Evolutionary conservation across 164 flowering plant species (phyloP).

Genomic region (Saururus chinensis): DNA sequence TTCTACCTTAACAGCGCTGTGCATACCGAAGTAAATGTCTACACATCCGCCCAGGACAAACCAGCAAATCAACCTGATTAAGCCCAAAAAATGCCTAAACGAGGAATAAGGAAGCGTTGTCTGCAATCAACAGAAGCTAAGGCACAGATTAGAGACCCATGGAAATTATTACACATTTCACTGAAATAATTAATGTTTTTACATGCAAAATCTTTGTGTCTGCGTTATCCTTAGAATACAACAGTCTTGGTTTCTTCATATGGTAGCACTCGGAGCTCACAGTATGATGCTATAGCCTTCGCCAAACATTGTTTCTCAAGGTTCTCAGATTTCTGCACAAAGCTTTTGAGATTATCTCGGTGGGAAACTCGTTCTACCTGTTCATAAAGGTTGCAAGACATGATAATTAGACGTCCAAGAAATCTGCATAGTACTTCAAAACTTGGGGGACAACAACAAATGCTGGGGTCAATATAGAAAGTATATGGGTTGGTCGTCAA

Average conservation of each 20-base stretch:
- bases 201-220: not conserved
- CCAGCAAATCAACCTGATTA: no score
- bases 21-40: no score
- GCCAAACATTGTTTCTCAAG: slow-evolving; percentile 82
- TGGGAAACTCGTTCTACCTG: slow-evolving; percentile 97
- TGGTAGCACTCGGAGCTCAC: slow-evolving; percentile 81
- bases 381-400: slow-evolving; percentile 3
- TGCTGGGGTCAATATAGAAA: not conserved
- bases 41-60: no score
- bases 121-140: no score
- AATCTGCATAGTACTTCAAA: not conserved
- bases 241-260: slow-evolving; percentile 65
- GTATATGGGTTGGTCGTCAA: no score
- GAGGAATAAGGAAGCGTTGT: no score
- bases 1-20: no score
- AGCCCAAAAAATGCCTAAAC: no score
- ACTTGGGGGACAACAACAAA: not conserved
- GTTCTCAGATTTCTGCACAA: slow-evolving; percentile 78
- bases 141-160: no score
- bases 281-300: slow-evolving; percentile 80
- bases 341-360: slow-evolving; percentile 69
- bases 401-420: not conserved
- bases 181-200: not conserved
- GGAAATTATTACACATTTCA: not conserved
- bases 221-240: slow-evolving; percentile 40